Conservation (phyloP, 1,284 basidiomycete genomes). For the Afroboletus lepidellus region DNA sequence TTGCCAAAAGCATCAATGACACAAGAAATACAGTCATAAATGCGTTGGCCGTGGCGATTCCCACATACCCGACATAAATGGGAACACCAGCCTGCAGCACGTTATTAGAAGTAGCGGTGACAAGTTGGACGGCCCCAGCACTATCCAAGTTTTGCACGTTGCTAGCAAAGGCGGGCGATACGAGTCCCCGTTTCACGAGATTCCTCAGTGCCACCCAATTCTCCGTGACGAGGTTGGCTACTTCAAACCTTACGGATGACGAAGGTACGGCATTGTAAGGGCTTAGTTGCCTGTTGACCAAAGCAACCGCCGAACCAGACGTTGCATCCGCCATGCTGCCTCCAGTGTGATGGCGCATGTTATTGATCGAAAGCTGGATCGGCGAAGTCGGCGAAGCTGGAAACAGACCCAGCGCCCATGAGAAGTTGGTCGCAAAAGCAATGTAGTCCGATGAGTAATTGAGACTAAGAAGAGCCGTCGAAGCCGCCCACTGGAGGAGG, state of each 20-base stretch:
- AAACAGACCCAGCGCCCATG: slow-evolving; percentile 88
- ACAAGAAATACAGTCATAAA: slow-evolving; percentile 82
- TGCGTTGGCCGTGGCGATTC: slow-evolving; percentile 77
- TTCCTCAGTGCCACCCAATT: slow-evolving; percentile 13
- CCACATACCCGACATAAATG: slow-evolving; percentile 72
- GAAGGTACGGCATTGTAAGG: slow-evolving; percentile 59
- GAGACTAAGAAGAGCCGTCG: slow-evolving; percentile 75
- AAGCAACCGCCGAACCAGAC: slow-evolving; percentile 58
- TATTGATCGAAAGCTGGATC: slow-evolving; percentile 78
- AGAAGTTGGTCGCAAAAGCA: slow-evolving; percentile 82
- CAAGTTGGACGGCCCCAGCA: slow-evolving; percentile 55
- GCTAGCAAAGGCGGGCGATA: slow-evolving; percentile 2
- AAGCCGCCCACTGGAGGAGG: slow-evolving; percentile 81
- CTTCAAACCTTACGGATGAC: slow-evolving; percentile 2
- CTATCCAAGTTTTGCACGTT: slow-evolving; percentile 17
- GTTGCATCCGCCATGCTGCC: slow-evolving; percentile 63
- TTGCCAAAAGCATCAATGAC: slow-evolving; percentile 61
- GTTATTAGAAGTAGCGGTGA: slow-evolving; percentile 62
- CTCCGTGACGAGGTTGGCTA: slow-evolving; percentile 2
- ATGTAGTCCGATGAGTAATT: slow-evolving; percentile 86
- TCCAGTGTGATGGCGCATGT: slow-evolving; percentile 80
- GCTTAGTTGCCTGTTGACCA: slow-evolving; percentile 77
- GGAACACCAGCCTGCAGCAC: slow-evolving; percentile 78
- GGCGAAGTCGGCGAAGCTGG: slow-evolving; percentile 49
- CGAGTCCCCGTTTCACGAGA: slow-evolving; percentile 1